Conservation (phyloP, 2,329 filamentous ascomycete genomes). For the Geosmithia flava region DNA sequence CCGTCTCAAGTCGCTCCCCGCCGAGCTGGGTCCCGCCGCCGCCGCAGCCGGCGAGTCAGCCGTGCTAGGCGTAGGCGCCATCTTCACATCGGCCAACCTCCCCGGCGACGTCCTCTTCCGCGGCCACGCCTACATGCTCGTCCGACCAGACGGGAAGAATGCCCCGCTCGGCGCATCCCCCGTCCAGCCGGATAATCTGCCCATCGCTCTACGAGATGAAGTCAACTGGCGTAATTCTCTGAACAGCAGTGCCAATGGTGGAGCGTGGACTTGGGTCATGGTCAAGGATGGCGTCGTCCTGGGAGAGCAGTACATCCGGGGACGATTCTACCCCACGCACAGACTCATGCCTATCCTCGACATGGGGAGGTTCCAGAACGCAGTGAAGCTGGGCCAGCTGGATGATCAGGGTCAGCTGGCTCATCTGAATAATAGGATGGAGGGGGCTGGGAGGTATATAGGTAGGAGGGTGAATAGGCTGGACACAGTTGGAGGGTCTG, state of each 20-base stretch:
- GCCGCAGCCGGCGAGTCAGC: slow-evolving; percentile 17
- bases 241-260: slow-evolving; percentile 8
- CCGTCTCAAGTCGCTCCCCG: slow-evolving; percentile 27
- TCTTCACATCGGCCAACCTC: slow-evolving; percentile 21
- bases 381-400: slow-evolving; percentile 23
- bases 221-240: slow-evolving; percentile 24
- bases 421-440: slow-evolving; percentile 41
- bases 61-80: slow-evolving; percentile 25
- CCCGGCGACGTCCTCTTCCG: slow-evolving; percentile 25
- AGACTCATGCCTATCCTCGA: slow-evolving; percentile 38
- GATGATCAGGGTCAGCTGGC: slow-evolving; percentile 25
- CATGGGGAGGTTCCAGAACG: slow-evolving; percentile 21
- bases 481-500: slow-evolving; percentile 29
- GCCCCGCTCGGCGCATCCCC: slow-evolving; percentile 1
- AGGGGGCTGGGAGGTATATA: slow-evolving; percentile 24
- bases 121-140: slow-evolving; percentile 24
- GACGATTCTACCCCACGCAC: slow-evolving; percentile 46
- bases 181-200: slow-evolving; percentile 22
- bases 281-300: slow-evolving; percentile 32
- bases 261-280: slow-evolving; percentile 23
- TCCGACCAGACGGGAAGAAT: slow-evolving; percentile 12
- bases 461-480: slow-evolving; percentile 25
- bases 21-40: slow-evolving; percentile 19
- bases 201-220: slow-evolving; percentile 26
- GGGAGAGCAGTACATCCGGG: slow-evolving; percentile 34